Evolutionary conservation across 163 green algal genomes (phyloP).

Genomic region (Picocystis sp.): DNA sequence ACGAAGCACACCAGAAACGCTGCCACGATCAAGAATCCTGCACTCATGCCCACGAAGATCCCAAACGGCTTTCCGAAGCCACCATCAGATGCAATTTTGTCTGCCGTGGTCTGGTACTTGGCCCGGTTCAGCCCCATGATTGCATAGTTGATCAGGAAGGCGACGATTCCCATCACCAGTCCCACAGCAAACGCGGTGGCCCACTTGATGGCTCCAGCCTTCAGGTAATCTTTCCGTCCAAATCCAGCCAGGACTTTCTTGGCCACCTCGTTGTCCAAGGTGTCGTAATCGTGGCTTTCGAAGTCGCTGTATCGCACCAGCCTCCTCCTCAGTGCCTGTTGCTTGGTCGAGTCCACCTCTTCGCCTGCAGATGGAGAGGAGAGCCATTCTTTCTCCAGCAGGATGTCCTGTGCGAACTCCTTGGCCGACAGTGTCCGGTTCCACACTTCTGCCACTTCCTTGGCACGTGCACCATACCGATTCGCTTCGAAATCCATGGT

Average conservation of each 20-base stretch:
- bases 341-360: too few species aligned
- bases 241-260: constrained; percentile 1
- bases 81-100: background rate
- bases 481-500: too few species aligned
- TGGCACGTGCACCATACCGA: too few species aligned
- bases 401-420: too few species aligned
- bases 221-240: constrained; percentile 3
- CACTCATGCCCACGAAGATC: constrained; percentile 3
- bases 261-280: constrained; percentile 12
- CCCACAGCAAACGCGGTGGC: constrained; percentile 9
- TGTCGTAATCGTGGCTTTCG: constrained; percentile 19
- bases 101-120: background rate
- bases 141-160: constrained; percentile 12
- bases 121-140: constrained; percentile 11
- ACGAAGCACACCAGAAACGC: constrained; percentile 26
- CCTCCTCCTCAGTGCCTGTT: too few species aligned
- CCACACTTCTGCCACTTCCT: too few species aligned
- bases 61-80: constrained; percentile 8
- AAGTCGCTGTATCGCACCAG: constrained; percentile 1
- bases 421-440: too few species aligned
- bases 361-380: too few species aligned
- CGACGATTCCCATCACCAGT: constrained; percentile 15
- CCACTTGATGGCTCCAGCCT: constrained; percentile 9
- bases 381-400: too few species aligned
- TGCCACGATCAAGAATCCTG: constrained; percentile 18